Conservation (phyloP, 2,329 filamentous ascomycete genomes). For the Podosphaera fusca region DNA sequence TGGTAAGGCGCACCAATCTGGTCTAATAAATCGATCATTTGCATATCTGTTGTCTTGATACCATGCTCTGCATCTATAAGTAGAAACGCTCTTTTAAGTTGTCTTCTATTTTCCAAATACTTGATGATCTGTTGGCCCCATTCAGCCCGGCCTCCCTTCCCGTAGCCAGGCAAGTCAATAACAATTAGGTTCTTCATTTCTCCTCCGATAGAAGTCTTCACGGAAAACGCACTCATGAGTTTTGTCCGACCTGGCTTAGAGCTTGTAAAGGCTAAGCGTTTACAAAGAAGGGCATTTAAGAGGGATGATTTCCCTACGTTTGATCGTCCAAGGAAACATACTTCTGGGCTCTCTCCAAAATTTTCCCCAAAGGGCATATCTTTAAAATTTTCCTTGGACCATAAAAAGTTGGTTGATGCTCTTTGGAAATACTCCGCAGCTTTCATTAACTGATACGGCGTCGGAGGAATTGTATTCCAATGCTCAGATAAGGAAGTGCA, state of each 20-base stretch:
- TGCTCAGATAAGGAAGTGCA: slow-evolving; percentile 18
- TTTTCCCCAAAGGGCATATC: slow-evolving; percentile 28
- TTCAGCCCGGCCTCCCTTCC: slow-evolving; percentile 32
- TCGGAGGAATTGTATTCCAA: slow-evolving; percentile 26
- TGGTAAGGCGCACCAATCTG: slow-evolving; percentile 36
- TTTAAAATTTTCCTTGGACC: slow-evolving; percentile 36
- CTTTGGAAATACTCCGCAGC: slow-evolving; percentile 23
- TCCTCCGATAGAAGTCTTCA: slow-evolving; percentile 13
- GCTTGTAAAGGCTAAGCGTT: slow-evolving; percentile 29
- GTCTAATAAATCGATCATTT: slow-evolving; percentile 31
- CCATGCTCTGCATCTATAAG: slow-evolving; percentile 41
- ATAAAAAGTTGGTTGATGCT: slow-evolving; percentile 30
- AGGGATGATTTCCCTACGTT: slow-evolving; percentile 49
- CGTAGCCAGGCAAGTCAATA: slow-evolving; percentile 52
- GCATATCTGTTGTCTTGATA: slow-evolving; percentile 33
- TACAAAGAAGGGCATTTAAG: slow-evolving; percentile 37
- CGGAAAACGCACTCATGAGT: slow-evolving; percentile 42
- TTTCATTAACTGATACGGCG: slow-evolving; percentile 20
- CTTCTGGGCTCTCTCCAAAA: slow-evolving; percentile 19
- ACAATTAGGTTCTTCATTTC: slow-evolving; percentile 24
- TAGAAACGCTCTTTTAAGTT: slow-evolving; percentile 35
- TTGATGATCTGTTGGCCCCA: slow-evolving; percentile 49
- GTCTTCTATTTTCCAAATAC: slow-evolving; percentile 34
- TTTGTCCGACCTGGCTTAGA: slow-evolving; percentile 36
- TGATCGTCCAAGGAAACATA: slow-evolving; percentile 38